These are phyloP conservation scores for Lactifluus pinguis DNA, from an alignment of 768 basidiomycete species.

Conservation along the genomic window DNA sequence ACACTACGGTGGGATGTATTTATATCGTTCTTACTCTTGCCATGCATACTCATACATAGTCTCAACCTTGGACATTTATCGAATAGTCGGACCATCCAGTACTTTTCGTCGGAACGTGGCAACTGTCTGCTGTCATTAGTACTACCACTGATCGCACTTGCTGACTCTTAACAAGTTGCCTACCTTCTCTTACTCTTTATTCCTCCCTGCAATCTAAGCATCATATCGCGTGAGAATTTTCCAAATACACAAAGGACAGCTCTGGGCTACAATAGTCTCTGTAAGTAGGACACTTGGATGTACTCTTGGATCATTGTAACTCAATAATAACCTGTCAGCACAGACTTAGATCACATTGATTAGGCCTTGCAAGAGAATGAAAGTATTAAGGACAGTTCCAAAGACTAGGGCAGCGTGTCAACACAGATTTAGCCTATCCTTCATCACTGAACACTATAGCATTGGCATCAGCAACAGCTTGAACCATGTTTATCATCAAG, in stretches of 20 bases:
- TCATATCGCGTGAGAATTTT: background rate
- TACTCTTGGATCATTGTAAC: no score
- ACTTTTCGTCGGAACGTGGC: background rate
- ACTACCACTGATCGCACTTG: background rate
- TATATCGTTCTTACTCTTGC: background rate
- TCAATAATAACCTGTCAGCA: no score
- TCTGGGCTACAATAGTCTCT: background rate
- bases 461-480: no score
- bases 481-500: no score
- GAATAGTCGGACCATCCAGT: background rate
- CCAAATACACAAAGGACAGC: slow-evolving; percentile 3
- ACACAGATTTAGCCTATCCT: no score
- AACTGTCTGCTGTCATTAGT: background rate
- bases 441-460: no score
- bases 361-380: no score
- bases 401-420: no score
- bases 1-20: background rate
- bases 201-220: slow-evolving; percentile 1
- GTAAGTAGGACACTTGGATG: no score
- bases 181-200: slow-evolving; percentile 3
- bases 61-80: background rate
- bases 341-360: no score
- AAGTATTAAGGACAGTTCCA: no score
- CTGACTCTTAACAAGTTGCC: background rate
- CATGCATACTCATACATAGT: background rate